phyloP scores from a whole-genome alignment of 768 basidiomycete species.

The Tulasnella calospora region DNA sequence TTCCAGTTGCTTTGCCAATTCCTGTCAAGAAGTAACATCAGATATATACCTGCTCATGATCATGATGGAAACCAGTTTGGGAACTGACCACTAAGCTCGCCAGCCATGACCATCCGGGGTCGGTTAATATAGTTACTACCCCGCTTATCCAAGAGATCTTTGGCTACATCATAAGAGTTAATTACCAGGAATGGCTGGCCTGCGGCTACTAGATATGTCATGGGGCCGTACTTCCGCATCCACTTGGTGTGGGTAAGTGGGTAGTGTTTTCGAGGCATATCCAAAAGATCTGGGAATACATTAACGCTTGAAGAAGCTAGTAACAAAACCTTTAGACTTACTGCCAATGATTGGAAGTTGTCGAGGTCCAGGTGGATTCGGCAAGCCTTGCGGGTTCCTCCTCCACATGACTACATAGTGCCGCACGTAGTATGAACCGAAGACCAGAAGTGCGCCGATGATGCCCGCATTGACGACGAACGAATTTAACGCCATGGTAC shows the following conservation, averaged over 20 bases:
- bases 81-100: conserved; percentile 20
- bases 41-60: neutral
- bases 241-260: conserved; percentile 45
- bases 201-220: conserved; percentile 21
- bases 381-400: neutral
- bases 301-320: neutral
- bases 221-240: conserved; percentile 39
- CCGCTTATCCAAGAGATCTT: conserved; percentile 43
- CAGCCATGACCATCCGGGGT: conserved; percentile 30
- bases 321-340: neutral
- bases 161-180: conserved; percentile 38
- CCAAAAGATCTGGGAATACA: conserved; percentile 38
- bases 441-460: neutral
- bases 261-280: conserved; percentile 40
- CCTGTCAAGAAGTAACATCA: neutral
- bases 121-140: conserved; percentile 45
- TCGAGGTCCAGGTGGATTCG: conserved; percentile 49
- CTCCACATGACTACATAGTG: neutral
- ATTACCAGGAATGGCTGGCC: conserved; percentile 39
- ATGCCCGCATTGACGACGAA: neutral
- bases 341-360: conserved; percentile 51
- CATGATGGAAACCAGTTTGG: neutral
- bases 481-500: neutral
- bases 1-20: neutral
- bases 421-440: neutral